phyloP scores from a whole-genome alignment of 768 basidiomycete species.

The Psilocybe azurescens region DNA sequence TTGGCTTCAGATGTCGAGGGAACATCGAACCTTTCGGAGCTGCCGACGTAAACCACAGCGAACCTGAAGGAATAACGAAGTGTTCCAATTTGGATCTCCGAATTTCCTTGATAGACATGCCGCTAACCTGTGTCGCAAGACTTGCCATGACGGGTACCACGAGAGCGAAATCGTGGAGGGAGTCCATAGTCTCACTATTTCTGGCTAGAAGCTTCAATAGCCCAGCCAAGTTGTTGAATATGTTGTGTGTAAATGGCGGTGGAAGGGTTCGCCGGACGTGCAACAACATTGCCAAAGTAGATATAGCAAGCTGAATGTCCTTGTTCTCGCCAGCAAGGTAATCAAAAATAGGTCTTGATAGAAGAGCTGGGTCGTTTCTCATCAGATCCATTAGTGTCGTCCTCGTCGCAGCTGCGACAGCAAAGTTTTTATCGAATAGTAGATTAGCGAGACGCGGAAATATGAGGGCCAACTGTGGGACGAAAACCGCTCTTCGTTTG shows the following conservation, averaged over 20 bases:
- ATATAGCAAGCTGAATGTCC: conserved; percentile 51
- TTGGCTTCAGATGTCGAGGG: conserved; percentile 46
- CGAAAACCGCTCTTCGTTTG: conserved; percentile 72
- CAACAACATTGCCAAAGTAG: conserved; percentile 59
- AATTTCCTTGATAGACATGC: conserved; percentile 74
- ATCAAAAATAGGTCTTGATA: conserved; percentile 68
- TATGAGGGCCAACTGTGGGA: conserved; percentile 58
- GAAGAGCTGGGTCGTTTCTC: conserved; percentile 75
- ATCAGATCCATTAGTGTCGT: conserved; percentile 65
- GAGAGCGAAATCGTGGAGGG: conserved; percentile 58
- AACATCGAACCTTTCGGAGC: conserved; percentile 68
- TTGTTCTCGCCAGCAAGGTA: conserved; percentile 56
- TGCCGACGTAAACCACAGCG: conserved; percentile 67
- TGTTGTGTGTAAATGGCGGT: conserved; percentile 64
- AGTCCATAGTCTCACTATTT: conserved; percentile 44
- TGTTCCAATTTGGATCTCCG: conserved; percentile 74
- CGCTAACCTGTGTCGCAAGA: conserved; percentile 68
- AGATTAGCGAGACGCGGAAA: conserved; percentile 60
- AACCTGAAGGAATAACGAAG: conserved; percentile 71
- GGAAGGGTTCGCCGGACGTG: conserved; percentile 63
- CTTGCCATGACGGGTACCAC: conserved; percentile 62
- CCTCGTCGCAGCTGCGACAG: conserved; percentile 61
- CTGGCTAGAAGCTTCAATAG: conserved; percentile 61
- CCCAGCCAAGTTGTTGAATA: conserved; percentile 76
- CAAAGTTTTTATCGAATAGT: conserved; percentile 56